A percentile compares a stretch with the other conserved stretches of the same genome.
These are phyloP conservation scores for Aureobasidium sp. DNA, from an alignment of 2,329 filamentous ascomycete genomes.

Conservation along the genomic window DNA sequence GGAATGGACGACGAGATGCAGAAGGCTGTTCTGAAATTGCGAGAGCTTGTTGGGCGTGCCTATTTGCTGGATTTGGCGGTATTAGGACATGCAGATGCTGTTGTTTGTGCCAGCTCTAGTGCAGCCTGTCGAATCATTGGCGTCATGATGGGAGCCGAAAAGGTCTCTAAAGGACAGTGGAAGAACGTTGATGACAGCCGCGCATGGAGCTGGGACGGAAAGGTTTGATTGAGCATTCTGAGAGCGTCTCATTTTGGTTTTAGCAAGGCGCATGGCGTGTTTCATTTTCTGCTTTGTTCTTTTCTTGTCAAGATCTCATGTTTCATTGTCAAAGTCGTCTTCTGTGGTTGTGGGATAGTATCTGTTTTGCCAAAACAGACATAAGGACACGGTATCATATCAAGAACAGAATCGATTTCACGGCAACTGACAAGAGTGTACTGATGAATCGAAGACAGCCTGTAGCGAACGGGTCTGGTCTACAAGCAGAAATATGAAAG, in stretches of 20 bases:
- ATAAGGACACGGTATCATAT: neutral
- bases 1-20: constrained; percentile 25
- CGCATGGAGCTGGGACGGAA: constrained; percentile 30
- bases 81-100: constrained; percentile 56
- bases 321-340: neutral
- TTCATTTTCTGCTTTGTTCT: constrained; percentile 8
- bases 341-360: neutral
- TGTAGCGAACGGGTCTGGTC: neutral
- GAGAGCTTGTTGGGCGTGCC: constrained; percentile 69
- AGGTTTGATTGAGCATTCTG: constrained; percentile 7
- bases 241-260: neutral
- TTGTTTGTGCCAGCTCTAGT: constrained; percentile 71
- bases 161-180: constrained; percentile 56
- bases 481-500: neutral
- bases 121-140: constrained; percentile 62
- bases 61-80: constrained; percentile 77
- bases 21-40: constrained; percentile 52
- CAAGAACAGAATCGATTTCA: neutral
- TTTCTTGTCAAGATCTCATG: neutral
- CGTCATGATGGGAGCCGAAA: constrained; percentile 84
- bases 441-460: neutral
- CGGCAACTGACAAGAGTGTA: neutral
- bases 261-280: constrained; percentile 13
- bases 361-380: neutral
- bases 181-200: constrained; percentile 67